Base-by-base conservation (phyloP, 768 basidiomycete species). In the Tephrocybe rancida region DNA sequence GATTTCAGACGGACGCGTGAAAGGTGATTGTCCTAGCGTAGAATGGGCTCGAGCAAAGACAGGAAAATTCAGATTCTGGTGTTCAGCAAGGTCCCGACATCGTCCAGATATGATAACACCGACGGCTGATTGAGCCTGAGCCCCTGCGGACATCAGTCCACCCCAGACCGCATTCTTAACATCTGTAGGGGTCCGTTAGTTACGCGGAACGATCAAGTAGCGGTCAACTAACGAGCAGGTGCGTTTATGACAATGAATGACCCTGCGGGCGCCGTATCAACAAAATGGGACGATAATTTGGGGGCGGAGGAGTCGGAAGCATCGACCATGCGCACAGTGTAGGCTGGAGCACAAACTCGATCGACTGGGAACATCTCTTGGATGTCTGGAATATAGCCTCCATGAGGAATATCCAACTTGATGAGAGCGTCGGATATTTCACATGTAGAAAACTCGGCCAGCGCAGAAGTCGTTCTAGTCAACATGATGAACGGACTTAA, bases 341-440 rank as follows among this genome's bases (percentile, higher is more conserved):
- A 95, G 2, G 91, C 95, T 29, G 86, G 88, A 2, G 86, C 90
- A 63, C 88, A 90, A 34, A 78, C 69, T 39, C 74, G 73, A 24
- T 53, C 29, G 24, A 45, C 57, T 5, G 82, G 74, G 10, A 86
- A 84, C 50, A 82, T 60, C 72, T 81, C 70, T 48, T 79, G 70
- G 10, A 97, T 80, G 66, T 93, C 92, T 3, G 91, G 86, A n/a
- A 97, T 77, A 61, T 84, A 77, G 1, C 95, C 93, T 0, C 92
- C 93, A 58, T 85, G 80, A 11, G 81, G 71, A 13, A 82, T 64
- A 8, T 83, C 82, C 29, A 95, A 83, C 70, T 92, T 95, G 59
- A 94, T 73, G 60, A 96, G 83, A 2, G 93, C 91, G 63, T 96
- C 94, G 0, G 94, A 94, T 7, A 96, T 74, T 72, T 95, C 91